Evolutionary conservation across 1,139 yeast species (phyloP), one percentile per base, ranked within the genome.

Genomic region (Diutina ranongensis): DNA sequence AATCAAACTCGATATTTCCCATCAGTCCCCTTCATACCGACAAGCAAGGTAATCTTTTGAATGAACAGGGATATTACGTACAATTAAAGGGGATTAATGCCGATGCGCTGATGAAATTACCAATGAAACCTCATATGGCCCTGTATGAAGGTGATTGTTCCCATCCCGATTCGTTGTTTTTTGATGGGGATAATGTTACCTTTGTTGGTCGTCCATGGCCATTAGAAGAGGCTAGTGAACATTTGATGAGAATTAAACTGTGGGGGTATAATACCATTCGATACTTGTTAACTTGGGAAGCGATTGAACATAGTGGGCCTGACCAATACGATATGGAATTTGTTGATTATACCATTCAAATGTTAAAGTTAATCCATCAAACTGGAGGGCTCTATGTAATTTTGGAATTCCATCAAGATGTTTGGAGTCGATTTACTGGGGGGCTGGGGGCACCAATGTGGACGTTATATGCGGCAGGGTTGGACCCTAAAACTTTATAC

Each of bases 361-460:
- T 87, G 1, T 62, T 89, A 48, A 64, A 72, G 48, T 70, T 78
- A 9, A 72, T 86, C 18, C 72, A 76, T 46, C 60, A 71, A 8
- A 67, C 78, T 34, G 88, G 86, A 0, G 96, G 95, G 0, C 62
- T 89, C 18, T 85, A 84, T 56, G 89, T 88, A 5, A 79, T 84
- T 53, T 58, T 89, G 50, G 97, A 89, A 56, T 84, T 94, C 2
- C 97, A 89, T 59, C 97, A 89, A 60, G 97, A 89, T 59, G 94
- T 83, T 15, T 89, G 97, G 97, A 83, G 94, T 5, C 67, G 97
- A 46, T 85, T 71, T 57, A 70, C 80, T 16, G 97, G 97, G n/a
- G 97, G 97, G 1, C 81, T 89, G 49, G 97, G 97, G 18, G 95
- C 97, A 4, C 97, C 97, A 0, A 55, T 86, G 61, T 89, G 97